Evolutionary conservation across 768 basidiomycete species (phyloP).

Genomic region (Auricularia cornea): DNA sequence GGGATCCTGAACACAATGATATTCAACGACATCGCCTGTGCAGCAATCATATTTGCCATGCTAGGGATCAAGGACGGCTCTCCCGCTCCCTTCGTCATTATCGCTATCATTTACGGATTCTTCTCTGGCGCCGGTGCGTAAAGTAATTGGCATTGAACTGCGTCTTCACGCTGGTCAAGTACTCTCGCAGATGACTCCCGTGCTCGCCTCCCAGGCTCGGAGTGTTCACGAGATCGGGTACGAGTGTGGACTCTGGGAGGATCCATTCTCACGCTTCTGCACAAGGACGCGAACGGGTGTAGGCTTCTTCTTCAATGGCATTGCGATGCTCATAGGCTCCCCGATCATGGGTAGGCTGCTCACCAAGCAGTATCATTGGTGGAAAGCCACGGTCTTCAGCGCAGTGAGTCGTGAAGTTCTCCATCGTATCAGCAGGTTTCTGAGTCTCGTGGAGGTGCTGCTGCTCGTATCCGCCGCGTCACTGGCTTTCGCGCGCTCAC

Average conservation of each 20-base stretch:
- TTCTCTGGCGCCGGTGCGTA: slow-evolving; percentile 37
- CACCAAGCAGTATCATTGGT: slow-evolving; percentile 45
- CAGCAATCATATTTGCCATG: slow-evolving; percentile 13
- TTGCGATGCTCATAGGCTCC: slow-evolving; percentile 30
- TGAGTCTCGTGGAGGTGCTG: not conserved
- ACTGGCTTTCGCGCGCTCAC: not conserved
- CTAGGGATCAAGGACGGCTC: slow-evolving; percentile 29
- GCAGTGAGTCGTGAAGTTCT: slow-evolving; percentile 22
- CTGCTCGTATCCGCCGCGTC: not conserved
- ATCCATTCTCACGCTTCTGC: not conserved
- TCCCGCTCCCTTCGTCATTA: slow-evolving; percentile 25
- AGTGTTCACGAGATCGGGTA: not conserved
- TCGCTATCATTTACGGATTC: slow-evolving; percentile 39
- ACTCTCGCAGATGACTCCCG: not conserved
- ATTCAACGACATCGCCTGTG: not conserved
- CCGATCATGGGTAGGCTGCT: slow-evolving; percentile 53
- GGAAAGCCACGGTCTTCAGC: slow-evolving; percentile 47
- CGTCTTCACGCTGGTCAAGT: not conserved
- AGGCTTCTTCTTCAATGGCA: not conserved
- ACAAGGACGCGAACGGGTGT: slow-evolving; percentile 2
- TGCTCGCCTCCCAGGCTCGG: not conserved
- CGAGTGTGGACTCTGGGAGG: not conserved
- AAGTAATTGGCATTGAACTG: not conserved
- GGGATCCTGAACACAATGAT: slow-evolving; percentile 39
- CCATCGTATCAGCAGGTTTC: not conserved